Conservation (phyloP, 495 filamentous ascomycete species). For the Hypomontagnella monticulosa region DNA sequence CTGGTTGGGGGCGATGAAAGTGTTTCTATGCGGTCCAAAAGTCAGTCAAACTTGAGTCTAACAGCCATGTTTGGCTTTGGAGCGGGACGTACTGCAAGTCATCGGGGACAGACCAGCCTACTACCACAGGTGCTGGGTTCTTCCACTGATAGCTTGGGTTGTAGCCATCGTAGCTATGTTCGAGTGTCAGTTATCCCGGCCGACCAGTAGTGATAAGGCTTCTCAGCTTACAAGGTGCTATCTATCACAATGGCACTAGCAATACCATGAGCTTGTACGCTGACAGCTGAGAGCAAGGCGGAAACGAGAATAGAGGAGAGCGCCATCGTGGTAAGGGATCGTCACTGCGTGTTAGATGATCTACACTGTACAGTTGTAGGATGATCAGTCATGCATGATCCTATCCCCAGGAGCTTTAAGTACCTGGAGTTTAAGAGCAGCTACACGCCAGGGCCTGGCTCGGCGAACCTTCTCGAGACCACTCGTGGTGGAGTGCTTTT, state of each 20-base stretch:
- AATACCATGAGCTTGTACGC: conserved; percentile 42
- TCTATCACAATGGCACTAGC: conserved; percentile 43
- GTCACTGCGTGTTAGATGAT: conserved; percentile 15
- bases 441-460: not conserved
- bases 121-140: conserved; percentile 40
- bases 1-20: conserved; percentile 33
- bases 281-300: conserved; percentile 30
- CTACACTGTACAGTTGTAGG: conserved; percentile 10
- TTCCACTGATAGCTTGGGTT: conserved; percentile 46
- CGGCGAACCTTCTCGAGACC: conserved; percentile 18
- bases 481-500: conserved; percentile 15
- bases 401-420: conserved; percentile 13
- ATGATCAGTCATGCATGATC: conserved; percentile 4
- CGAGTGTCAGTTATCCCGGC: conserved; percentile 3
- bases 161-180: conserved; percentile 43
- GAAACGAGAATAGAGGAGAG: conserved; percentile 27
- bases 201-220: not conserved
- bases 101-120: conserved; percentile 45
- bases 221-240: conserved; percentile 41
- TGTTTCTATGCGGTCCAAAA: conserved; percentile 24
- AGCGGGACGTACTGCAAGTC: conserved; percentile 40
- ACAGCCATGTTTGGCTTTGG: no score
- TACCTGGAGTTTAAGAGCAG: not conserved
- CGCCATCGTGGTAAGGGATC: conserved; percentile 31
- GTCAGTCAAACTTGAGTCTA: not conserved